phyloP scores from a whole-genome alignment of 805 yeast genomes.

The Candida maesae region DNA sequence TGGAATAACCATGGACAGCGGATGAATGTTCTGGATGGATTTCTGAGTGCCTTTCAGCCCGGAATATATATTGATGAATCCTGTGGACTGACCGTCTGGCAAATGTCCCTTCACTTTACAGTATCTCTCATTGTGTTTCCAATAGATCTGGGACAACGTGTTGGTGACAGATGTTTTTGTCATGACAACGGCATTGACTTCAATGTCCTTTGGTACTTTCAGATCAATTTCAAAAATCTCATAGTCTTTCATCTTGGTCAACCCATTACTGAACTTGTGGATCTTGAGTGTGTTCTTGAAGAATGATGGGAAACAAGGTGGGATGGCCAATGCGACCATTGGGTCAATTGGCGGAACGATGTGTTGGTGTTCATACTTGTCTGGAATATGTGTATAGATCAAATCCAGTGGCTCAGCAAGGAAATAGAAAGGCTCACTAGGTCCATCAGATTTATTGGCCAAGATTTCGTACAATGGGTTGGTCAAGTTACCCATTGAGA shows the following conservation, averaged over 20 bases:
- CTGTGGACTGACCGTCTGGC: conserved; percentile 66
- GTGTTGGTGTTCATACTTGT: conserved; percentile 76
- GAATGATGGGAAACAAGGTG: conserved; percentile 83
- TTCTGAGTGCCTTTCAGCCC: conserved; percentile 60
- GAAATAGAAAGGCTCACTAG: conserved; percentile 59
- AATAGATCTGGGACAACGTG: conserved; percentile 74
- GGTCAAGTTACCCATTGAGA: conserved; percentile 55
- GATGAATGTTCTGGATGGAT: conserved; percentile 55
- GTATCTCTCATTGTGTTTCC: conserved; percentile 59
- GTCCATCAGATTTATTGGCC: conserved; percentile 28
- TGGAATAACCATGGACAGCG: conserved; percentile 71
- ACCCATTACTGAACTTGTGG: conserved; percentile 69
- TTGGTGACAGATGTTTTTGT: conserved; percentile 39
- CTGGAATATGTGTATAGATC: conserved; percentile 84
- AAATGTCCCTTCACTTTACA: conserved; percentile 79
- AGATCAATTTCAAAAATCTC: conserved; percentile 80
- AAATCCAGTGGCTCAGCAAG: conserved; percentile 70
- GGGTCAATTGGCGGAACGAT: conserved; percentile 81
- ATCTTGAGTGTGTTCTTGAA: conserved; percentile 56
- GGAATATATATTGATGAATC: conserved; percentile 71
- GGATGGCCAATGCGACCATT: conserved; percentile 71
- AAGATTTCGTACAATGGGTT: conserved; percentile 46
- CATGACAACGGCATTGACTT: conserved; percentile 58
- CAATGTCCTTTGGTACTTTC: conserved; percentile 66
- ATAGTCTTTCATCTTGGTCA: conserved; percentile 65